phyloP scores from a whole-genome alignment of 2,329 filamentous ascomycete species.

The Trichoderma lentiforme region DNA sequence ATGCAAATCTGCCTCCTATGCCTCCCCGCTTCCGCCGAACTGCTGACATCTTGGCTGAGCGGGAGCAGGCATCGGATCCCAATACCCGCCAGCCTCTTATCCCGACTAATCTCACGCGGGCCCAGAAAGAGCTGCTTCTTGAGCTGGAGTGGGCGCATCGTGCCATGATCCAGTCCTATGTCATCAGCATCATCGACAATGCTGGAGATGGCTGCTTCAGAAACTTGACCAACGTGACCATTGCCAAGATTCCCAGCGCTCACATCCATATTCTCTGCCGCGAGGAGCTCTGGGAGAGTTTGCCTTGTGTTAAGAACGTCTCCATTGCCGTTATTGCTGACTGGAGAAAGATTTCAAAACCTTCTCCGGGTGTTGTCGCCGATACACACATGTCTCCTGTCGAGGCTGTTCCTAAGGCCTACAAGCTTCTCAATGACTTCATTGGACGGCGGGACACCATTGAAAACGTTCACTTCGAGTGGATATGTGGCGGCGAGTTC shows the following conservation, averaged over 20 bases:
- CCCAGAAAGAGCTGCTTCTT: constrained; percentile 66
- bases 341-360: constrained; percentile 58
- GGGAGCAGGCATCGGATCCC: constrained; percentile 16
- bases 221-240: constrained; percentile 55
- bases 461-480: constrained; percentile 61
- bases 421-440: constrained; percentile 48
- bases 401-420: constrained; percentile 49
- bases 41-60: constrained; percentile 22
- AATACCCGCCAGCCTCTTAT: constrained; percentile 36
- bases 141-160: constrained; percentile 67
- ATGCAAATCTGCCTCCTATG: neutral
- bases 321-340: constrained; percentile 62
- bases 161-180: constrained; percentile 65
- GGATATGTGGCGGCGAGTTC: constrained; percentile 65
- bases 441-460: constrained; percentile 50
- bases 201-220: constrained; percentile 44
- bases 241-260: constrained; percentile 62
- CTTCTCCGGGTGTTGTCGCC: constrained; percentile 48
- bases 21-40: neutral
- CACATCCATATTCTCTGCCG: constrained; percentile 55
- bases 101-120: constrained; percentile 53
- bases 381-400: constrained; percentile 50
- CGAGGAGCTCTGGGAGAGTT: constrained; percentile 58
- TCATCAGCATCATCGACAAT: constrained; percentile 63
- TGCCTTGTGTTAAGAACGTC: constrained; percentile 53